Conservation (phyloP, 306 rosid species). For the Medicago lupulina region DNA sequence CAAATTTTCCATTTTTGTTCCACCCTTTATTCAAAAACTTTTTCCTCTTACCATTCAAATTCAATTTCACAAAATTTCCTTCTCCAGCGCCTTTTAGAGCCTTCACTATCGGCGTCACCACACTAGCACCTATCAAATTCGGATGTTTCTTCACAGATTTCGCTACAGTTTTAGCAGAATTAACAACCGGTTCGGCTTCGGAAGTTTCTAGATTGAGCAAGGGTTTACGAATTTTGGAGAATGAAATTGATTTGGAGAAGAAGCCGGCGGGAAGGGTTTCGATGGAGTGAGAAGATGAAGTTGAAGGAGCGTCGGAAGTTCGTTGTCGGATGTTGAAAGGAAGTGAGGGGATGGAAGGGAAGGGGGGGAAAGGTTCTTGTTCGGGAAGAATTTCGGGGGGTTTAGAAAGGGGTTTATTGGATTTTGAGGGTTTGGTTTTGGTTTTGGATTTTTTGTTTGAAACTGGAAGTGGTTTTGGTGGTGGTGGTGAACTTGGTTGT, state of each 20-base stretch:
- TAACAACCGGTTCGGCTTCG: constrained; percentile 37
- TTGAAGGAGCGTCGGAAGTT: constrained; percentile 47
- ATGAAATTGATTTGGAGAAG: constrained; percentile 65
- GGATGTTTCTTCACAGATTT: constrained; percentile 48
- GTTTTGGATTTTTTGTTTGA: constrained; percentile 34
- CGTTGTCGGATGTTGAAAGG: constrained; percentile 72
- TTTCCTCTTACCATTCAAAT: constrained; percentile 58
- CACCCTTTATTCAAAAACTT: constrained; percentile 61
- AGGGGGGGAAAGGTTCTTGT: background rate
- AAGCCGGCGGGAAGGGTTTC: constrained; percentile 70
- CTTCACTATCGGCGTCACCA: constrained; percentile 56
- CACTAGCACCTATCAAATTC: constrained; percentile 68
- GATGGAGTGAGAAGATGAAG: constrained; percentile 46
- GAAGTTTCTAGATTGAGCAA: constrained; percentile 47
- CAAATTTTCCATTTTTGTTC: constrained; percentile 42
- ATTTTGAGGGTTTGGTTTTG: constrained; percentile 48
- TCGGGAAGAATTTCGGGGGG: background rate
- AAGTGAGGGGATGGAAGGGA: background rate
- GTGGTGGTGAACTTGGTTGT: constrained; percentile 44
- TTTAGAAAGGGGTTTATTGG: constrained; percentile 45
- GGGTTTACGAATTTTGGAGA: constrained; percentile 64
- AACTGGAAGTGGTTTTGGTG: constrained; percentile 35
- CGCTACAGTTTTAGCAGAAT: constrained; percentile 15
- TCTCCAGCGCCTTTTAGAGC: constrained; percentile 53
- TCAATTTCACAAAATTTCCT: constrained; percentile 84